These are phyloP conservation scores for Apiospora hydei DNA, from an alignment of 2,329 filamentous ascomycete genomes.

Conservation along the genomic window DNA sequence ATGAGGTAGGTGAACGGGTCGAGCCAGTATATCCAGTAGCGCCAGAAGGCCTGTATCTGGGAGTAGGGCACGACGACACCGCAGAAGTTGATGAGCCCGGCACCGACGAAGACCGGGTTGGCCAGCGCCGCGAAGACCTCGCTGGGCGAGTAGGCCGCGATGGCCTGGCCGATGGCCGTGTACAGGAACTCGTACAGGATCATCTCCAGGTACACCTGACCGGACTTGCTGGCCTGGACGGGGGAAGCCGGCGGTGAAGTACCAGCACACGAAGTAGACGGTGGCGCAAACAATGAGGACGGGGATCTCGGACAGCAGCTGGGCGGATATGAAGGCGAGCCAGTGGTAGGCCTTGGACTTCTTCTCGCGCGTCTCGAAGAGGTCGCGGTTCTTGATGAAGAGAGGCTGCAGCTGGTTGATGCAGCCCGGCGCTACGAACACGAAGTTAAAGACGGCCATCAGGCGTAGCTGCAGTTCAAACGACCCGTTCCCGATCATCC, in stretches of 20 bases:
- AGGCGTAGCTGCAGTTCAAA: constrained; percentile 79
- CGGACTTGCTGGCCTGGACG: constrained; percentile 40
- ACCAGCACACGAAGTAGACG: constrained; percentile 76
- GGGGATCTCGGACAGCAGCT: constrained; percentile 78
- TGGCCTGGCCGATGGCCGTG: constrained; percentile 81
- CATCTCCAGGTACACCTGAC: constrained; percentile 49
- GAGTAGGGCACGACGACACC: constrained; percentile 75
- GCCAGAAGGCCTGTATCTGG: constrained; percentile 73
- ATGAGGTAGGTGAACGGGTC: constrained; percentile 78
- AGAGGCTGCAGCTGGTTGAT: constrained; percentile 78
- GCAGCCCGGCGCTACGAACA: constrained; percentile 72
- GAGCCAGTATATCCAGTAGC: constrained; percentile 74
- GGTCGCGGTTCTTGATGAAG: constrained; percentile 74
- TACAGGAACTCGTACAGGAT: constrained; percentile 78
- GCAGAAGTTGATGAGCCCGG: constrained; percentile 69
- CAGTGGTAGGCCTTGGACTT: constrained; percentile 80
- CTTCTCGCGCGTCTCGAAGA: constrained; percentile 78
- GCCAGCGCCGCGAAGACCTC: constrained; percentile 74
- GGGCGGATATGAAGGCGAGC: constrained; percentile 77
- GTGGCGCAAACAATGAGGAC: constrained; percentile 68
- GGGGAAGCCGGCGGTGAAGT: constrained; percentile 45
- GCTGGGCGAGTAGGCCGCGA: constrained; percentile 79
- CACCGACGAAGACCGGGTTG: constrained; percentile 65
- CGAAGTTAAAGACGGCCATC: constrained; percentile 74
- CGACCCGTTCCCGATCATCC: constrained; percentile 68